Base-by-base conservation (phyloP, 495 filamentous ascomycete species). In the Amniculicola lignicola region DNA sequence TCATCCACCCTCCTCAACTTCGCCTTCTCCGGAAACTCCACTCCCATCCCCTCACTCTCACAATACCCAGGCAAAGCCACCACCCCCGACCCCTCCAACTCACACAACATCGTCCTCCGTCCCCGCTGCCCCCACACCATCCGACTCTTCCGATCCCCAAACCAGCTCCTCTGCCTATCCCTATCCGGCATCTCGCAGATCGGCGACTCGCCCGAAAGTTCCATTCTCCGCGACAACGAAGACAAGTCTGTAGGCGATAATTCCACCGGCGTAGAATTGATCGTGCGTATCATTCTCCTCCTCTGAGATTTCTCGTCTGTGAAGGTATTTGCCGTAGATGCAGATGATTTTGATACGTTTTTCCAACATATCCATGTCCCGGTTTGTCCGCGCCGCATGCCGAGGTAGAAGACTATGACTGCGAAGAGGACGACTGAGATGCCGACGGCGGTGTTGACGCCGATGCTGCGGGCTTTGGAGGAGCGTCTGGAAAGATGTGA, bases 401-500 rank as follows among this genome's bases (percentile, higher is more conserved):
- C 45, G 3, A 48, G 29, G 24, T 16, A 48, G 45, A 48, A 48
- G 45, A 48, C 25, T 25, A 48, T 27, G 12, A 5, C 29, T 10
- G 45, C 45, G 27, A 27, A 48, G 45, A 48, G 4, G 25, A 48
- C 24, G 45, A 48, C 24, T 4, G 27, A 48, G 1, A 48, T 27
- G 4, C 27, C 28, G 4, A 48, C 36, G 27, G 9, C 25, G 15
- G 36, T 3, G 27, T 36, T 48, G 45, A 48, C 15, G 12, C 45
- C 45, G 18, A 48, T 36, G 11, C 36, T 35, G 5, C 14, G 27
- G 27, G 27, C n/a, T 5, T 33, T 18, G 2, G 45, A 21, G 14
- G 24, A 31, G 2, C 45, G 45, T 12, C 7, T 36, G 6, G 24
- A 21, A 2, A 48, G 27, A 2, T 15, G 16, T 16, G 33, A 10